Percentiles rank a stretch among this genome's conserved stretches.
These are phyloP conservation scores for Cylindrodendrum hubeiense DNA, from an alignment of 2,329 filamentous ascomycete species.

Conservation along the genomic window DNA sequence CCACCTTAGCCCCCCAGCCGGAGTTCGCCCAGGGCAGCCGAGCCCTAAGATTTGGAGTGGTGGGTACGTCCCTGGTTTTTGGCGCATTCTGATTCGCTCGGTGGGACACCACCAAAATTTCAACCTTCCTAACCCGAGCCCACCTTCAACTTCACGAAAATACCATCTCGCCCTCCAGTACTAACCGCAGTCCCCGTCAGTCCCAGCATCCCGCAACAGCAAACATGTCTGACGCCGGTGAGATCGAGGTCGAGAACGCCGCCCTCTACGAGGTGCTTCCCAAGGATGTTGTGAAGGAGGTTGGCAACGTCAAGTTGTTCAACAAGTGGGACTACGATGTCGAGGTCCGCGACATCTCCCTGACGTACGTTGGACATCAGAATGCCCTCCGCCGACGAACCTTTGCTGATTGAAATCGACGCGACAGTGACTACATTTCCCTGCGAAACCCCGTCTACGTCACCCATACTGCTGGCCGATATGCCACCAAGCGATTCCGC, in stretches of 20 bases:
- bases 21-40: slow-evolving; percentile 55
- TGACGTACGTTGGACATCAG: slow-evolving; percentile 78
- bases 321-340: slow-evolving; percentile 99
- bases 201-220: slow-evolving; percentile 55
- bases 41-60: slow-evolving; percentile 54
- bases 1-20: slow-evolving; percentile 45
- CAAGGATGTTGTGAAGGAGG: slow-evolving; percentile 91
- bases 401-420: slow-evolving; percentile 49
- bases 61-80: slow-evolving; percentile 46
- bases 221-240: slow-evolving; percentile 94
- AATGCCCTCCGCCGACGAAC: slow-evolving; percentile 33
- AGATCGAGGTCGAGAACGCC: slow-evolving; percentile 90
- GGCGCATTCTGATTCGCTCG: slow-evolving; percentile 51
- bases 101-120: slow-evolving; percentile 53
- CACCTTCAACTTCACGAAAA: slow-evolving; percentile 52
- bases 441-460: slow-evolving; percentile 99
- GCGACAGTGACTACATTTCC: slow-evolving; percentile 95
- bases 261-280: slow-evolving; percentile 84
- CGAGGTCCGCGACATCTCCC: slow-evolving; percentile 99
- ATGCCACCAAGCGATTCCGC: slow-evolving; percentile 99
- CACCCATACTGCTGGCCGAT: slow-evolving; percentile 98
- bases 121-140: slow-evolving; percentile 48
- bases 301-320: slow-evolving; percentile 96
- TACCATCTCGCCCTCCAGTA: slow-evolving; percentile 54
- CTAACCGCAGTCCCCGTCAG: slow-evolving; percentile 54